These are phyloP conservation scores for Leptographium procerum DNA, from an alignment of 2,329 filamentous ascomycete genomes.

Conservation along the genomic window DNA sequence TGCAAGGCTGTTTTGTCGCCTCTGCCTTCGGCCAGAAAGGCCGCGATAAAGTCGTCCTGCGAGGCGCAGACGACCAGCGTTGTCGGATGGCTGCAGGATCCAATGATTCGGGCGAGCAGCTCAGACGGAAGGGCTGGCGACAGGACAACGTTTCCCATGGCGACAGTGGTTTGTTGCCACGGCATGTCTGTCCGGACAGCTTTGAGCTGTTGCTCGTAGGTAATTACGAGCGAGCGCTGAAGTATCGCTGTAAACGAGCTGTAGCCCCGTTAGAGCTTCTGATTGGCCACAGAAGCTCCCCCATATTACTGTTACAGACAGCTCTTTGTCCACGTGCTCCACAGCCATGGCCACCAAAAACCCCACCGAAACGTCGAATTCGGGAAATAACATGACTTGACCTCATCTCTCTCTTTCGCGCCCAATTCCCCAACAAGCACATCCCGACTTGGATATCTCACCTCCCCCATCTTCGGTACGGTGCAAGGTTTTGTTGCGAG, in stretches of 20 bases:
- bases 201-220: too few species aligned
- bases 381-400: not conserved
- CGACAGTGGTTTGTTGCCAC: not conserved
- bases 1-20: too few species aligned
- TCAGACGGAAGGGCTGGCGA: slow-evolving; percentile 44
- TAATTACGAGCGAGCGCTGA: too few species aligned
- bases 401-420: not conserved
- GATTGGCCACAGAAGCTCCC: not conserved
- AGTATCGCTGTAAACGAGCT: not conserved
- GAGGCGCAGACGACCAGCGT: slow-evolving; percentile 62
- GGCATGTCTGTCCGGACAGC: not conserved
- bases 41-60: slow-evolving; percentile 50
- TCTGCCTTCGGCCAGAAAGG: slow-evolving; percentile 40
- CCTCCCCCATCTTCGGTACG: not conserved
- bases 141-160: slow-evolving; percentile 26
- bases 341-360: not conserved
- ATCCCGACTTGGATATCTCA: not conserved
- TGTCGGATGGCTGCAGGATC: slow-evolving; percentile 42
- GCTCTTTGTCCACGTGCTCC: not conserved
- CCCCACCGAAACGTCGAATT: not conserved
- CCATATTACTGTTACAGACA: too few species aligned
- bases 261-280: not conserved
- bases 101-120: slow-evolving; percentile 54
- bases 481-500: not conserved
- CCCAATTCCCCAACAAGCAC: not conserved